Evolutionary conservation across 2,329 filamentous ascomycete genomes (phyloP).

Genomic region (Dryadomyces quercivorus): DNA sequence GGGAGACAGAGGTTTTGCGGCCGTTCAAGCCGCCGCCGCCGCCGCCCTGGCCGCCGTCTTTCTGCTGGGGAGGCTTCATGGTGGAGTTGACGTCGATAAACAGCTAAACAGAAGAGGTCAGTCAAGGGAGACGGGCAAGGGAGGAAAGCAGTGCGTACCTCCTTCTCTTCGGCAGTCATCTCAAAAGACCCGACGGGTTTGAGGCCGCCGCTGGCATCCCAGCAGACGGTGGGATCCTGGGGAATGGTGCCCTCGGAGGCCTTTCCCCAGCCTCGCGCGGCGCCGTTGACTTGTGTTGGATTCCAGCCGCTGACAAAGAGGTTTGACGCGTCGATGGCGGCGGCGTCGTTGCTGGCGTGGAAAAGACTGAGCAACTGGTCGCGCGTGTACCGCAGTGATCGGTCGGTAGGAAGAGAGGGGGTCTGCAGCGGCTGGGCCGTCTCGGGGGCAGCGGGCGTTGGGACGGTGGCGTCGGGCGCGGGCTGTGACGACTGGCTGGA

Average conservation of each 20-base stretch:
- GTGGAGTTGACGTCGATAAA: slow-evolving; percentile 91
- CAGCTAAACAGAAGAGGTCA: slow-evolving; percentile 35
- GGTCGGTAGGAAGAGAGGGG: slow-evolving; percentile 29
- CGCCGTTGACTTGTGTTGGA: slow-evolving; percentile 57
- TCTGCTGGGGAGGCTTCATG: slow-evolving; percentile 72
- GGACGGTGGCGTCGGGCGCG: slow-evolving; percentile 9
- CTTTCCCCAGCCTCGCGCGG: slow-evolving; percentile 64
- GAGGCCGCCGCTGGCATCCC: slow-evolving; percentile 61
- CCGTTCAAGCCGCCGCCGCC: slow-evolving; percentile 40
- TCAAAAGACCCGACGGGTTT: slow-evolving; percentile 62
- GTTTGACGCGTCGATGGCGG: slow-evolving; percentile 44
- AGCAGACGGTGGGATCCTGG: slow-evolving; percentile 82
- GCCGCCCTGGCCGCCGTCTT: slow-evolving; percentile 48
- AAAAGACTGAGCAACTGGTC: slow-evolving; percentile 70
- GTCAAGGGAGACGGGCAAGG: not conserved
- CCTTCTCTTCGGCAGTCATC: slow-evolving; percentile 51
- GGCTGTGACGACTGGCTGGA: slow-evolving; percentile 20
- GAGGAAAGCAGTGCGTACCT: slow-evolving; percentile 27
- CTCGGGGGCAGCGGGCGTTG: slow-evolving; percentile 16
- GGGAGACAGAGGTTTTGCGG: slow-evolving; percentile 75
- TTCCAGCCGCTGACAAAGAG: slow-evolving; percentile 72
- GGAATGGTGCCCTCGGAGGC: slow-evolving; percentile 59
- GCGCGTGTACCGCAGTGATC: slow-evolving; percentile 57
- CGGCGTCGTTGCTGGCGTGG: slow-evolving; percentile 24
- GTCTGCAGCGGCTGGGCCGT: slow-evolving; percentile 16